Percentiles rank a stretch among this genome's conserved stretches.
phyloP scores from a whole-genome alignment of 2,329 filamentous ascomycete species.

The Trichoderma sp. region DNA sequence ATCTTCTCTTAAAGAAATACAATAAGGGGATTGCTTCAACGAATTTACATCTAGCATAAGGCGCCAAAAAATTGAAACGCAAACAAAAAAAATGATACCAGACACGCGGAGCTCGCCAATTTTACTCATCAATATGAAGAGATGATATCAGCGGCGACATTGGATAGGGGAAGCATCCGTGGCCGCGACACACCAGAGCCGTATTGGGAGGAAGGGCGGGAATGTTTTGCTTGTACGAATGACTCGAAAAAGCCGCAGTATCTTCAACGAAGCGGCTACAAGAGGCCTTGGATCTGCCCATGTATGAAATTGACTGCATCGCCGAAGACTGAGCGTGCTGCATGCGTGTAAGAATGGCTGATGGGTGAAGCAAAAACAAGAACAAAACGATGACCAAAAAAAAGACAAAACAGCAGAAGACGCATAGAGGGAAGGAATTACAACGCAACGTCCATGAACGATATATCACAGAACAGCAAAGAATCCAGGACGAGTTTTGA shows the following conservation, averaged over 20 bases:
- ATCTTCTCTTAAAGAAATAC: not conserved
- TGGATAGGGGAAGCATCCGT: slow-evolving; percentile 23
- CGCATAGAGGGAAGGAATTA: slow-evolving; percentile 2
- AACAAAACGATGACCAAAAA: not conserved
- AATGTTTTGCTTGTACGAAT: slow-evolving; percentile 3
- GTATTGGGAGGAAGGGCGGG: not conserved
- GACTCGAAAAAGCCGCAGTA: not conserved
- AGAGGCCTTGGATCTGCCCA: slow-evolving; percentile 25
- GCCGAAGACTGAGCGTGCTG: not conserved
- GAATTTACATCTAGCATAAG: not conserved
- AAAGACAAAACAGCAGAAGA: not conserved
- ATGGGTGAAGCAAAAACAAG: not conserved
- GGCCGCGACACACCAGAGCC: not conserved
- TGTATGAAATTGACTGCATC: slow-evolving; percentile 19
- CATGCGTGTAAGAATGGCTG: slow-evolving; percentile 3
- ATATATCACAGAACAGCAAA: slow-evolving; percentile 7
- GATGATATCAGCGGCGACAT: slow-evolving; percentile 10
- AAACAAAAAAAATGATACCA: slow-evolving; percentile 6
- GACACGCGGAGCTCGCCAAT: not conserved
- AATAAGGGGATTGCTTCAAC: not conserved
- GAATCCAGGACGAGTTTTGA: slow-evolving; percentile 14
- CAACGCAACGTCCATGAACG: slow-evolving; percentile 19
- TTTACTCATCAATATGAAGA: not conserved
- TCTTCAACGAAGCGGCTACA: not conserved
- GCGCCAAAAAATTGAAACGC: not conserved